Evolutionary conservation across 495 filamentous ascomycete species (phyloP).

Genomic region (Penicillium salamii): DNA sequence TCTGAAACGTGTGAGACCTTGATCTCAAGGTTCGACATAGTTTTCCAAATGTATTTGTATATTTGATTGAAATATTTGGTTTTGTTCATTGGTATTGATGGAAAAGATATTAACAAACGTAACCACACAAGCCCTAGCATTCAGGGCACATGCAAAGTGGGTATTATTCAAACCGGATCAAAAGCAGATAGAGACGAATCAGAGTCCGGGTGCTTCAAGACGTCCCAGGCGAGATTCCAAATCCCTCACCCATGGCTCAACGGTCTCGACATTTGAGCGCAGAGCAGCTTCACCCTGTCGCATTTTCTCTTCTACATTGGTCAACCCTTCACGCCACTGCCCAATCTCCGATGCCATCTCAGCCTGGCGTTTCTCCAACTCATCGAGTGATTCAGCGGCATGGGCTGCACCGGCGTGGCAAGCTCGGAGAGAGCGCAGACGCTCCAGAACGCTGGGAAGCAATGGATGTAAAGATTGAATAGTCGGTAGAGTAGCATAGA

Average conservation of each 20-base stretch:
- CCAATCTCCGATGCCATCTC: slow-evolving; percentile 81
- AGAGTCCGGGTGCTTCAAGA: slow-evolving; percentile 31
- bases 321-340: slow-evolving; percentile 80
- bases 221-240: slow-evolving; percentile 72
- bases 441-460: slow-evolving; percentile 80
- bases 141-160: slow-evolving; percentile 10
- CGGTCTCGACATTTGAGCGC: slow-evolving; percentile 70
- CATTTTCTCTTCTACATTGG: slow-evolving; percentile 74
- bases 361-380: slow-evolving; percentile 73
- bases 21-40: no score
- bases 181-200: slow-evolving; percentile 7
- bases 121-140: slow-evolving; percentile 5
- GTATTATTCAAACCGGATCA: slow-evolving; percentile 10
- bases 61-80: no score
- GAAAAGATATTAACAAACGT: slow-evolving; percentile 4
- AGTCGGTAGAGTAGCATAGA: slow-evolving; percentile 84
- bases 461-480: slow-evolving; percentile 85
- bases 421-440: slow-evolving; percentile 75
- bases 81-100: not conserved
- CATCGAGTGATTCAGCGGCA: slow-evolving; percentile 75
- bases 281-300: slow-evolving; percentile 64
- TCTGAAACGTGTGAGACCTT: slow-evolving; percentile 18
- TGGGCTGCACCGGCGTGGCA: slow-evolving; percentile 85
- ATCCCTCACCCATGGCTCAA: slow-evolving; percentile 86
- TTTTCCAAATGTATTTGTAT: no score